These are phyloP conservation scores for Irpex lacteus DNA, from an alignment of 1,284 basidiomycete species.

Conservation along the genomic window DNA sequence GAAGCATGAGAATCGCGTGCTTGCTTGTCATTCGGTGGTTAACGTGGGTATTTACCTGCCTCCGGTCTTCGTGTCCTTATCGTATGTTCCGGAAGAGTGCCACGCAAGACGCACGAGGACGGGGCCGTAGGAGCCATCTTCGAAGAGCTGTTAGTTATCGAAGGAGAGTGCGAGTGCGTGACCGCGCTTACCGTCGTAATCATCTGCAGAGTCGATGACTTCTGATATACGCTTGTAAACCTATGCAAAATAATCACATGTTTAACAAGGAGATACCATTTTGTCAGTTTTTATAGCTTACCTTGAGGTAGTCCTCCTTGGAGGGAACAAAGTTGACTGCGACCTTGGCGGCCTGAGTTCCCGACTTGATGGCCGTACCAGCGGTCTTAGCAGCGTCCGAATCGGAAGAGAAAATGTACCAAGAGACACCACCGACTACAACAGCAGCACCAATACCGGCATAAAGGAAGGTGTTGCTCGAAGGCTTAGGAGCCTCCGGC, in stretches of 20 bases:
- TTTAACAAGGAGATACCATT: background rate
- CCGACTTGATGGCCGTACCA: constrained; percentile 54
- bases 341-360: constrained; percentile 58
- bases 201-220: constrained; percentile 65
- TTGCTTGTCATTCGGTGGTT: background rate
- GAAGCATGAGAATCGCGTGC: background rate
- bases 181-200: constrained; percentile 74
- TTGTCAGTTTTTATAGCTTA: constrained; percentile 21
- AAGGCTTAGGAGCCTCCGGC: constrained; percentile 32
- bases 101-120: constrained; percentile 93
- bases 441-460: constrained; percentile 53
- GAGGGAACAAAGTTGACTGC: constrained; percentile 63
- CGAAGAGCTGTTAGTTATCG: background rate
- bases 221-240: constrained; percentile 88
- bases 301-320: constrained; percentile 87
- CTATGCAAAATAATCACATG: constrained; percentile 31
- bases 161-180: constrained; percentile 8
- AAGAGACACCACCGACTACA: constrained; percentile 46
- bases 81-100: constrained; percentile 90
- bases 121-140: constrained; percentile 91
- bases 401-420: constrained; percentile 47
- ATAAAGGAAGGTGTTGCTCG: constrained; percentile 47
- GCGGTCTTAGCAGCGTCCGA: constrained; percentile 49
- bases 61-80: constrained; percentile 84
- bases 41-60: constrained; percentile 58